These are phyloP conservation scores for Plasmopara muralis DNA, from an alignment of 352 stramenopile genomes.

Conservation along the genomic window DNA sequence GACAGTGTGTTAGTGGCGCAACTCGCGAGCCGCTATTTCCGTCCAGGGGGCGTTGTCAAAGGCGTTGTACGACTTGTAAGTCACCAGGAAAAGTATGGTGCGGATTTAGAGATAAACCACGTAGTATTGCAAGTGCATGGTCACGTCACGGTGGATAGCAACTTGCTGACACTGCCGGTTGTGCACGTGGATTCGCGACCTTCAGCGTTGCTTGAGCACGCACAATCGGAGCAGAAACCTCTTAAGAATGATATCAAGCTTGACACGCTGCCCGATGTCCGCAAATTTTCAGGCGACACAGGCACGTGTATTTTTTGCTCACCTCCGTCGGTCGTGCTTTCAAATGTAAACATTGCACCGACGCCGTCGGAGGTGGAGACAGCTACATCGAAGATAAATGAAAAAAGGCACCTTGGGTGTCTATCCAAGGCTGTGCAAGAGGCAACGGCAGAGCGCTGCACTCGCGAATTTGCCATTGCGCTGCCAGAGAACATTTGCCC, in stretches of 20 bases:
- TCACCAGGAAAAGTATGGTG: constrained; percentile 18
- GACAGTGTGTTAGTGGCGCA: constrained; percentile 26
- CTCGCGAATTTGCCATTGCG: constrained; percentile 46
- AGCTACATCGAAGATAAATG: constrained; percentile 5
- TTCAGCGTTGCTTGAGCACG: constrained; percentile 11
- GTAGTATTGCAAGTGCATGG: constrained; percentile 58
- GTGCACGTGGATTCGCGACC: constrained; percentile 83
- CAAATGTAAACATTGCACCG: constrained; percentile 49
- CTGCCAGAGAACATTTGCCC: constrained; percentile 42
- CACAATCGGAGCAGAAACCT: constrained; percentile 14
- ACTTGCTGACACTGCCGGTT: constrained; percentile 89
- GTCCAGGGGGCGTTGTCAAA: constrained; percentile 45
- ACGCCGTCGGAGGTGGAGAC: constrained; percentile 25
- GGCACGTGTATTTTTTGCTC: constrained; percentile 55
- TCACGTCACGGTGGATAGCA: constrained; percentile 85
- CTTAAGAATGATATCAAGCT: constrained; percentile 16
- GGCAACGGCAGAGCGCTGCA: constrained; percentile 37
- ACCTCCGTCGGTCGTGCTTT: constrained; percentile 43
- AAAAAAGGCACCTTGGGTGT: constrained; percentile 1
- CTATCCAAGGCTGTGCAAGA: constrained; percentile 14
- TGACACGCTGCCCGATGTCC: constrained; percentile 27
- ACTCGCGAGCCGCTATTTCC: constrained; percentile 45
- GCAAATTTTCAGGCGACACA: constrained; percentile 45
- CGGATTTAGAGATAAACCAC: constrained; percentile 35
- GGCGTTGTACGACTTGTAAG: constrained; percentile 44